Base-by-base conservation (phyloP, 345 rosid species). In the Durio zibethinus region DNA sequence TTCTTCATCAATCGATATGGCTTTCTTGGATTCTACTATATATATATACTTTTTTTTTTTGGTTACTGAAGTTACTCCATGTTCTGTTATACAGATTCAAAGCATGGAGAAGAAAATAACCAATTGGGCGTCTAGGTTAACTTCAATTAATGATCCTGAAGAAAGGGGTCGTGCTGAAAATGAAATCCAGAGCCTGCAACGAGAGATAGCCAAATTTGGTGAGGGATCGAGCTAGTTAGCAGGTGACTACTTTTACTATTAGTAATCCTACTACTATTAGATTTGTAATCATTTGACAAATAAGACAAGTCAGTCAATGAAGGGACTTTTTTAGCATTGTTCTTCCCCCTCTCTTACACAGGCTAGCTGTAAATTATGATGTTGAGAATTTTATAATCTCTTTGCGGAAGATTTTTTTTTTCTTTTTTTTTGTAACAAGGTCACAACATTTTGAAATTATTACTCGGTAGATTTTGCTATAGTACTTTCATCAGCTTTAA, bases 51-150 rank as follows among this genome's bases (percentile, higher is more conserved):
- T 5, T 15, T 29, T 15, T 5, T 0, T 7, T 61, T 5, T 50
- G 16, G 52, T 45, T 6, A 15, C 23, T 69, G 56, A 50, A 20
- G 20, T 20, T 31, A n/a, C 5, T n/a, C 4, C n/a, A 18, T 42
- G 8, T 43, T 35, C 20, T 64, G 47, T 45, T 12, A 2, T 15
- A 36, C 75, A 90, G 94, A 74, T 90, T 35, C 85, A 80, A 50
- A 83, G 89, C 77, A 48, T 84, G 5, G 72, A 80, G 64, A 88
- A 80, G 77, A 63, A 79, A 73, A 81, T 88, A 50, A 20, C 42
- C 56, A 60, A 45, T 7, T 69, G 84, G 65, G 61, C 42, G 1
- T 45, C 36, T 0, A 69, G 27, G 18, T 52, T 76, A 12, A 74
- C 47, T 54, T 74, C 85, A 8, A 50, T 16, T 16, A 36, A 29